Evolutionary conservation across 164 flowering plant species (phyloP).

Genomic region (Chimonanthus praecox): DNA sequence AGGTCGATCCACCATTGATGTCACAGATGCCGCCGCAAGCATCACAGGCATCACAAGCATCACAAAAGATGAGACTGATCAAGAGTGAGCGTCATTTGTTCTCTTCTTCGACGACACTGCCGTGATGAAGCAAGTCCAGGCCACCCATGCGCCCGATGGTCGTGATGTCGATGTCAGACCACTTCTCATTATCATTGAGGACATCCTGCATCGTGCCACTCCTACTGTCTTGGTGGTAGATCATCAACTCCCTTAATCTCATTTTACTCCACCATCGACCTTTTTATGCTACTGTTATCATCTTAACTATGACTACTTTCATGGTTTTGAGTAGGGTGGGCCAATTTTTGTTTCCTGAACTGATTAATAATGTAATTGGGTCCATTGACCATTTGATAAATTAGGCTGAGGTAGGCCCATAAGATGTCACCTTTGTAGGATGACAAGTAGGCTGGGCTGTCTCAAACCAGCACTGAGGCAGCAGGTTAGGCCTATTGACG

Average conservation of each 20-base stretch:
- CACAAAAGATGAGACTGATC: slow-evolving; percentile 11
- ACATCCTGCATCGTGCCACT: slow-evolving; percentile 42
- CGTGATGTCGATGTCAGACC: slow-evolving; percentile 50
- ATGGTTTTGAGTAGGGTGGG: neutral
- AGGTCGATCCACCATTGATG: neutral
- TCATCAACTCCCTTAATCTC: neutral
- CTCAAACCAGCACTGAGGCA: no score
- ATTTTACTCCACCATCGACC: neutral
- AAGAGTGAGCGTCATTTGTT: slow-evolving; percentile 29
- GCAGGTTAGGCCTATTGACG: no score
- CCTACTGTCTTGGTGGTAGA: neutral
- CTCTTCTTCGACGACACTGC: slow-evolving; percentile 50
- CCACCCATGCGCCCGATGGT: slow-evolving; percentile 61
- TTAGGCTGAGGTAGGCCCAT: no score
- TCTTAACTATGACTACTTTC: neutral
- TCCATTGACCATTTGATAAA: no score
- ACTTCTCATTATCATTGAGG: slow-evolving; percentile 47
- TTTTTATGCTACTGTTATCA: neutral
- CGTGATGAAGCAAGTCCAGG: slow-evolving; percentile 50
- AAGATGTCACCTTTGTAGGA: no score
- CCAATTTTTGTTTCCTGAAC: no score
- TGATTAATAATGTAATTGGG: no score
- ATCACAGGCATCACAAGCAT: neutral
- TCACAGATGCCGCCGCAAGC: neutral
- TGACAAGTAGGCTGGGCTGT: no score